Evolutionary conservation across 2,329 filamentous ascomycete species (phyloP).

Genomic region (Plectosphaerella sp.): DNA sequence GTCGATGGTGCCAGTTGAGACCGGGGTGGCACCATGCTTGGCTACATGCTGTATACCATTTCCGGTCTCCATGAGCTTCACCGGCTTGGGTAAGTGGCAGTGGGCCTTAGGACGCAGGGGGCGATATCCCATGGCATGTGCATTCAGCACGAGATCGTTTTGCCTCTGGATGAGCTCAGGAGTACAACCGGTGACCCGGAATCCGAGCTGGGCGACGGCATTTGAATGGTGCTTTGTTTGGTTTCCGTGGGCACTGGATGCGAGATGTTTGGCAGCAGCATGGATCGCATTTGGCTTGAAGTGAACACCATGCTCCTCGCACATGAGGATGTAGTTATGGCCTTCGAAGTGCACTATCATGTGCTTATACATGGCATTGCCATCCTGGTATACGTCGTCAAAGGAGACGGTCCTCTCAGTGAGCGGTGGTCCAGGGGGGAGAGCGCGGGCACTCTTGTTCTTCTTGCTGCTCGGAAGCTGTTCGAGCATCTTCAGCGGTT

Average conservation of each 20-base stretch:
- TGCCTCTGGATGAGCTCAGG: constrained; percentile 7
- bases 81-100: too few relatives aligned
- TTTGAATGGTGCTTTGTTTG: background rate
- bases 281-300: constrained; percentile 10
- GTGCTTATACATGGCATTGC: constrained; percentile 13
- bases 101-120: constrained; percentile 5
- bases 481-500: too few relatives aligned
- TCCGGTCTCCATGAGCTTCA: too few relatives aligned
- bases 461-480: too few relatives aligned
- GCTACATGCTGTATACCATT: too few relatives aligned
- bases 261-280: constrained; percentile 13
- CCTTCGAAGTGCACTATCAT: constrained; percentile 10
- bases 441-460: background rate
- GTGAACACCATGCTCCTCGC: constrained; percentile 14
- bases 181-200: constrained; percentile 11
- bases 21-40: too few relatives aligned
- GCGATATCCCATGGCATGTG: constrained; percentile 11
- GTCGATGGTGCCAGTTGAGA: background rate
- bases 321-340: constrained; percentile 14
- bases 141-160: constrained; percentile 10
- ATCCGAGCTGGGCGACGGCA: constrained; percentile 11
- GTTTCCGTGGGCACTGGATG: constrained; percentile 9
- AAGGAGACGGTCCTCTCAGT: constrained; percentile 15
- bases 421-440: background rate
- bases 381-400: constrained; percentile 14